Percentiles rank a stretch among this genome's conserved stretches.
Evolutionary conservation across 768 basidiomycete species (phyloP).

Genomic region (Pleurotus salmoneostramineus): DNA sequence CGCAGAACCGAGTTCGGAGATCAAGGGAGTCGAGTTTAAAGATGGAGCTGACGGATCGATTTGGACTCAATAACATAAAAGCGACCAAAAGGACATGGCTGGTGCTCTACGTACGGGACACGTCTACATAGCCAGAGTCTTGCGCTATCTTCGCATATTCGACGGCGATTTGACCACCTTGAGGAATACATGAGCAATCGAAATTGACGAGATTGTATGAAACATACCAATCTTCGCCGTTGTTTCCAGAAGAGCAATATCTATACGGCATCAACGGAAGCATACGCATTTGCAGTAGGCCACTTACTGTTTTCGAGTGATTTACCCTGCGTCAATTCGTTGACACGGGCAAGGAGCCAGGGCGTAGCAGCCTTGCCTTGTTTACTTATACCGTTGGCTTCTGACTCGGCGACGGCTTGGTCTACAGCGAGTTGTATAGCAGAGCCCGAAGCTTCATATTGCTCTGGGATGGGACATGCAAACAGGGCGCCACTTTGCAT

Average conservation of each 20-base stretch:
- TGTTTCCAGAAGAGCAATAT: constrained; percentile 87
- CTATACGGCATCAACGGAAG: constrained; percentile 35
- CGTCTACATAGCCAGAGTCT: constrained; percentile 1
- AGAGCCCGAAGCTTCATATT: constrained; percentile 64
- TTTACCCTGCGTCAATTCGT: constrained; percentile 72
- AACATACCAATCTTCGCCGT: constrained; percentile 76
- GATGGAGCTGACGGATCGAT: neutral
- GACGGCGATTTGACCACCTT: constrained; percentile 77
- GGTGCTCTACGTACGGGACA: neutral
- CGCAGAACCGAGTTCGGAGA: neutral
- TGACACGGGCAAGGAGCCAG: constrained; percentile 84
- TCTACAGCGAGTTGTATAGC: constrained; percentile 76
- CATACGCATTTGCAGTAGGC: neutral
- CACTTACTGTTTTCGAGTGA: constrained; percentile 42
- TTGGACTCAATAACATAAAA: neutral
- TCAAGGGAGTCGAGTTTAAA: neutral
- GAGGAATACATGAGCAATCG: neutral
- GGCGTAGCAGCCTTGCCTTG: constrained; percentile 92
- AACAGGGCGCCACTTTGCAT: constrained; percentile 78
- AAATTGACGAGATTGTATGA: constrained; percentile 1
- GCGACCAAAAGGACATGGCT: neutral
- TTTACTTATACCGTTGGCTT: constrained; percentile 72
- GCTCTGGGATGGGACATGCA: constrained; percentile 84
- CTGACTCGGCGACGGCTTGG: constrained; percentile 80
- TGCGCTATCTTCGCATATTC: constrained; percentile 57